Base-by-base conservation (phyloP, 2,329 filamentous ascomycete species). In the Polytolypa hystricis region DNA sequence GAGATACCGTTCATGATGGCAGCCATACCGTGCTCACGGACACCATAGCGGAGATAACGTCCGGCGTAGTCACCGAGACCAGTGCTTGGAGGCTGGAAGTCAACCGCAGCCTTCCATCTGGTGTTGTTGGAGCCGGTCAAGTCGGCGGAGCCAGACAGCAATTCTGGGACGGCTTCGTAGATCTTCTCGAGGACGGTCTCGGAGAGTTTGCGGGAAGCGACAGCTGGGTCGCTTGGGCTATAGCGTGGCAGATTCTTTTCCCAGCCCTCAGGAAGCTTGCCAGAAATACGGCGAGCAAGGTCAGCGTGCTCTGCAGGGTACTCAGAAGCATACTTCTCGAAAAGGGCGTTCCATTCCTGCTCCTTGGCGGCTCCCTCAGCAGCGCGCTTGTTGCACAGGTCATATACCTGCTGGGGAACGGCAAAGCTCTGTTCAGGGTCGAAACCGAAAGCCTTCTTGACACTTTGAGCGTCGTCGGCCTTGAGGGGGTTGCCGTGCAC, bases 81-180 rank as follows among this genome's bases (percentile, higher is more conserved):
- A 47, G 77, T 80, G 54, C 75, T 71, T 42, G 85, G 84, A 47
- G 87, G 84, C 73, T 98, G 91, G 80, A 98, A 96, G 73, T 98
- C 91, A 49, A 89, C 77, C 39, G 91, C 89, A 38, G 78, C 75
- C 82, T 96, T 98, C 86, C 87, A 95, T 62, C 87, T 80, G 51
- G 91, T 98, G 71, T 96, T 81, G 77, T 98, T 98, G 61, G 91
- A 96, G 59, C 85, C 85, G 61, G 91, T 98, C 73, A 98, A 66
- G 74, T 98, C 91, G 53, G 91, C 91, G 47, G 91, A 98, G 54
- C 91, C 91, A 61, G 89, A 93, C 43, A 98, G 66, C 41, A 98
- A 79, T 67, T 96, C 91, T 49, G 91, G 91, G 38, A 98, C 60
- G 48, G 70, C 76, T 35, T 73, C 66, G 71, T 93, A 77, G 55